Evolutionary conservation across 805 yeast species (phyloP).

Genomic region (Saccharomycopsis amapae): DNA sequence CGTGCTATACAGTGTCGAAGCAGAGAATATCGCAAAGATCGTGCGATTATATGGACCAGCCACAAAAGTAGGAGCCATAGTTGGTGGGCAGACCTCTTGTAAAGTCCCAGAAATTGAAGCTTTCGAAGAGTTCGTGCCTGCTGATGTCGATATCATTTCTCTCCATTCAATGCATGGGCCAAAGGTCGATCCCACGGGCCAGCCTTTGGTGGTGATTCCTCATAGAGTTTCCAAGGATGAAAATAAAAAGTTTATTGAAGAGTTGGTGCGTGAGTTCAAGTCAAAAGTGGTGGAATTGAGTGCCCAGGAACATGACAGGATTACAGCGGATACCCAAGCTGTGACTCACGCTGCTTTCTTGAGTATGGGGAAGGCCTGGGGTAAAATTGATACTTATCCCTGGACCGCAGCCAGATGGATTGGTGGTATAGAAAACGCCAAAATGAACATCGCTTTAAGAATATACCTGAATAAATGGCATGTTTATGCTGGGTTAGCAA

Average conservation of each 20-base stretch:
- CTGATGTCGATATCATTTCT: conserved; percentile 75
- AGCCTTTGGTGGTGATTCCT: conserved; percentile 80
- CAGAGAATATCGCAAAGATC: conserved; percentile 69
- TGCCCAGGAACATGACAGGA: conserved; percentile 86
- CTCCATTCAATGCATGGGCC: conserved; percentile 96
- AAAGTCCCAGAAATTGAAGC: conserved; percentile 86
- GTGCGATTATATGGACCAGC: conserved; percentile 78
- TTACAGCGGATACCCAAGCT: conserved; percentile 98
- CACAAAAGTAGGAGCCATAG: conserved; percentile 79
- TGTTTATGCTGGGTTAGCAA: conserved; percentile 95
- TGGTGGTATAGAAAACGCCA: conserved; percentile 95
- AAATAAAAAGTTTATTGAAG: conserved; percentile 52
- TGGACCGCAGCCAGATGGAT: conserved; percentile 80
- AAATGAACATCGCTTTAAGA: conserved; percentile 84
- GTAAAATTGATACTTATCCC: conserved; percentile 71
- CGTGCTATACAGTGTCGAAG: conserved; percentile 87
- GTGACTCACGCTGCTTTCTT: conserved; percentile 97
- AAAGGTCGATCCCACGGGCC: conserved; percentile 78
- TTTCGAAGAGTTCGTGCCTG: conserved; percentile 67
- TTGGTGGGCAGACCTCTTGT: conserved; percentile 98
- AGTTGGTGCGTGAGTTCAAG: conserved; percentile 61
- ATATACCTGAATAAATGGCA: conserved; percentile 95
- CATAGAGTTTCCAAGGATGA: conserved; percentile 54
- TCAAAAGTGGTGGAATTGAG: conserved; percentile 72
- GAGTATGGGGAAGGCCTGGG: conserved; percentile 98